Evolutionary conservation across 2,329 filamentous ascomycete genomes (phyloP).

Genomic region (Sordariomycetes sp.): DNA sequence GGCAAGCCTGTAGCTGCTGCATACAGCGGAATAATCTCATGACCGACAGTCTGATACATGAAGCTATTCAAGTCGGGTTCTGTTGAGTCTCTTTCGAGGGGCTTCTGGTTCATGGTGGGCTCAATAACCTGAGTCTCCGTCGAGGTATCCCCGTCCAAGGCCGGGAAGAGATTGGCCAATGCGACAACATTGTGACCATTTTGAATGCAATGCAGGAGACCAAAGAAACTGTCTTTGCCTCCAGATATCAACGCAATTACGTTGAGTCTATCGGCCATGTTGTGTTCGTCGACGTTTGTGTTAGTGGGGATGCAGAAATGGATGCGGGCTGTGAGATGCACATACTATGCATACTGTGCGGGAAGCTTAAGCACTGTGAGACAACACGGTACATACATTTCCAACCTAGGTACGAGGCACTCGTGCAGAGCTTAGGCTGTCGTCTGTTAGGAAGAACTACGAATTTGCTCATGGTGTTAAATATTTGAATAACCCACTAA

Average conservation of each 20-base stretch:
- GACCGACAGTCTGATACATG: constrained; percentile 99
- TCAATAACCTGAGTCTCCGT: constrained; percentile 8
- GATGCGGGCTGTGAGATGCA: too few relatives aligned
- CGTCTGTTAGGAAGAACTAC: too few relatives aligned
- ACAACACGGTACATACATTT: too few relatives aligned
- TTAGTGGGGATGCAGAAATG: too few relatives aligned
- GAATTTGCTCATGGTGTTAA: too few relatives aligned
- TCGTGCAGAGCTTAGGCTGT: too few relatives aligned
- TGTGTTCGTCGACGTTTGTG: too few relatives aligned
- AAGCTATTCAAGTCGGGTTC: constrained; percentile 75
- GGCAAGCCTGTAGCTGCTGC: constrained; percentile 69
- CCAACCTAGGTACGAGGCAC: too few relatives aligned
- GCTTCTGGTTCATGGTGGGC: constrained; percentile 6
- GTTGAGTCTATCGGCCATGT: constrained; percentile 49
- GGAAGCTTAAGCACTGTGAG: too few relatives aligned
- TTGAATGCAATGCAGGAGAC: constrained; percentile 77
- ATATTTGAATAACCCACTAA: too few relatives aligned
- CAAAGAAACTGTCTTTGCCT: constrained; percentile 95
- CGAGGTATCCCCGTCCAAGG: constrained; percentile 4
- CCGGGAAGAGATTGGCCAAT: constrained; percentile 77
- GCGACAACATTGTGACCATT: constrained; percentile 83
- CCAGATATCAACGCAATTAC: constrained; percentile 92
- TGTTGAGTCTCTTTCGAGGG: too few relatives aligned
- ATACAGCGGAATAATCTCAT: constrained; percentile 79
- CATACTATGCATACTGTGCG: too few relatives aligned